These are phyloP conservation scores for Marasmius fiardii DNA, from an alignment of 1,284 basidiomycete genomes.

Conservation along the genomic window DNA sequence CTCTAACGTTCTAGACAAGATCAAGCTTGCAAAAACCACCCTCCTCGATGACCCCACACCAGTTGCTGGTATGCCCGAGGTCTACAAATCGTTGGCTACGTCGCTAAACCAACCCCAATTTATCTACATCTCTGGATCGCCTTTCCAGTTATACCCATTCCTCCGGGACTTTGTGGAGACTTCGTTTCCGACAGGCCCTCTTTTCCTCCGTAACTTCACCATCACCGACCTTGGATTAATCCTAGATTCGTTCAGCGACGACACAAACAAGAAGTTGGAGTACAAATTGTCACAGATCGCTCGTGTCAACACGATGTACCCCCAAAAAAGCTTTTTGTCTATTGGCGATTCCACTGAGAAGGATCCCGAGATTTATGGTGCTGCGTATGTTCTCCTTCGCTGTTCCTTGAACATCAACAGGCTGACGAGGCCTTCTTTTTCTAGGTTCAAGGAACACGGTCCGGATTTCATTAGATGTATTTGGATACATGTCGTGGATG, in stretches of 20 bases:
- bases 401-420: not conserved
- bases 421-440: not conserved
- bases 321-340: slow-evolving; percentile 11
- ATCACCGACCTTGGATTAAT: slow-evolving; percentile 23
- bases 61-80: slow-evolving; percentile 39
- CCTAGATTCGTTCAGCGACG: not conserved
- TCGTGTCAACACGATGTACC: slow-evolving; percentile 10
- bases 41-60: slow-evolving; percentile 34
- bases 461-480: slow-evolving; percentile 12
- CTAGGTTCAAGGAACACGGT: slow-evolving; percentile 4
- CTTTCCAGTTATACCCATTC: slow-evolving; percentile 41
- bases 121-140: slow-evolving; percentile 38
- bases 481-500: slow-evolving; percentile 9
- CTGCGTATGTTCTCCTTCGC: slow-evolving; percentile 9
- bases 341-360: slow-evolving; percentile 15
- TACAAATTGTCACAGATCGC: slow-evolving; percentile 11
- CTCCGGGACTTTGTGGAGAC: slow-evolving; percentile 33
- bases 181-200: slow-evolving; percentile 33
- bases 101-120: slow-evolving; percentile 34
- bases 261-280: slow-evolving; percentile 7
- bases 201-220: slow-evolving; percentile 35
- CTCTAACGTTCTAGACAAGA: slow-evolving; percentile 32
- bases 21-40: slow-evolving; percentile 30
- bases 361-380: slow-evolving; percentile 15
- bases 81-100: slow-evolving; percentile 32